A percentile compares a stretch with the other conserved stretches of the same genome.
phyloP scores from a whole-genome alignment of 306 rosid species.

The Inga oerstediana region DNA sequence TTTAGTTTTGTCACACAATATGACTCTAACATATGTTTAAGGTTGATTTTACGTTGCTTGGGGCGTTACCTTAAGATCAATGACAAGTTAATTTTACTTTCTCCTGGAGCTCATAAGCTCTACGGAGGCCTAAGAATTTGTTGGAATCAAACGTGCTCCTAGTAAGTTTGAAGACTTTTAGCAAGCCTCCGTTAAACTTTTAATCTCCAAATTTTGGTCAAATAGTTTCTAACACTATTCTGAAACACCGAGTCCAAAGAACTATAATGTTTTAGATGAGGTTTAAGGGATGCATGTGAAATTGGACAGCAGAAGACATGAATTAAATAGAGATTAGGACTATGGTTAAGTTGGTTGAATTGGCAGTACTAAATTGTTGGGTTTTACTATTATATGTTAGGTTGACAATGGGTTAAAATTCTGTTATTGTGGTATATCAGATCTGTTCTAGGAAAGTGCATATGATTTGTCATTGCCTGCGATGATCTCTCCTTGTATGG shows the following conservation, averaged over 20 bases:
- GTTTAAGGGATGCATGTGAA: background rate
- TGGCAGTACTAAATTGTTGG: background rate
- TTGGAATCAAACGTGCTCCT: background rate
- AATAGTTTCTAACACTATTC: background rate
- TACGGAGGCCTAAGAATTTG: background rate
- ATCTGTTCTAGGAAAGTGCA: background rate
- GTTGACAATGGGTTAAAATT: background rate
- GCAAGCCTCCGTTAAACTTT: background rate
- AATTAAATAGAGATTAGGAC: background rate
- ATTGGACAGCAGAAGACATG: background rate
- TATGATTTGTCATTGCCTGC: slow-evolving; percentile 8
- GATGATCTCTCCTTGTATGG: slow-evolving; percentile 24
- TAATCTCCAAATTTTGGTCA: background rate
- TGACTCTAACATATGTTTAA: background rate
- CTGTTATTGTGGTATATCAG: background rate
- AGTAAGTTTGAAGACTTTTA: background rate
- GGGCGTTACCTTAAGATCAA: background rate
- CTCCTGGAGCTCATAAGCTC: background rate
- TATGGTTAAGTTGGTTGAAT: background rate
- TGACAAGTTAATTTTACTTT: background rate
- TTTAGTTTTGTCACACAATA: background rate
- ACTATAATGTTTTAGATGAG: background rate
- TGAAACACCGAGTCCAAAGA: background rate
- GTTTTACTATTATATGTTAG: background rate
- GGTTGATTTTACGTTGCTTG: background rate